Evolutionary conservation across 345 rosid species (phyloP).

Genomic region (Trapa incisa): DNA sequence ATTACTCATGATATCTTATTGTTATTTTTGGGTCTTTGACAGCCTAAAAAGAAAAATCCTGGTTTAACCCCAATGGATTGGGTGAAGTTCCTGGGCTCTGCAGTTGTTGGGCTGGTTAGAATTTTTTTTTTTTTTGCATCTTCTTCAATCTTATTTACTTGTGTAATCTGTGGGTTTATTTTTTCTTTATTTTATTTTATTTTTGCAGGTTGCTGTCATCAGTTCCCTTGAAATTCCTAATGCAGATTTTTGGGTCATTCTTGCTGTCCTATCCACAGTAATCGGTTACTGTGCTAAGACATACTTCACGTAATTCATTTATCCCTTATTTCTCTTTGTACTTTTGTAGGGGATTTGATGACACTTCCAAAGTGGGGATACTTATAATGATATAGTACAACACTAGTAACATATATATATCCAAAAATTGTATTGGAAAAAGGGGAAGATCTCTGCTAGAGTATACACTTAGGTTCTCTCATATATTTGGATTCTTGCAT

Average conservation of each 20-base stretch:
- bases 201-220: constrained; percentile 59
- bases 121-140: constrained; percentile 3
- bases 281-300: constrained; percentile 92
- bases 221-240: constrained; percentile 69
- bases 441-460: not conserved
- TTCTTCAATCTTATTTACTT: not conserved
- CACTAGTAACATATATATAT: not conserved
- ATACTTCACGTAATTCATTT: constrained; percentile 80
- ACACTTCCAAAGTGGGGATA: not conserved
- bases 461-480: not conserved
- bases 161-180: not conserved
- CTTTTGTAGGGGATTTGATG: not conserved
- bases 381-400: not conserved
- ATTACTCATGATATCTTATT: constrained; percentile 10
- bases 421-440: too few species aligned
- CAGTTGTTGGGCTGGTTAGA: constrained; percentile 90
- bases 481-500: not conserved
- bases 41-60: constrained; percentile 98
- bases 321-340: not conserved
- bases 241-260: constrained; percentile 76
- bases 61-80: constrained; percentile 97
- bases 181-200: not conserved
- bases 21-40: constrained; percentile 14
- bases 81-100: constrained; percentile 86
- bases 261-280: constrained; percentile 79